These are phyloP conservation scores for Proliferodiscus dingleyae DNA, from an alignment of 2,329 filamentous ascomycete species.

Conservation along the genomic window DNA sequence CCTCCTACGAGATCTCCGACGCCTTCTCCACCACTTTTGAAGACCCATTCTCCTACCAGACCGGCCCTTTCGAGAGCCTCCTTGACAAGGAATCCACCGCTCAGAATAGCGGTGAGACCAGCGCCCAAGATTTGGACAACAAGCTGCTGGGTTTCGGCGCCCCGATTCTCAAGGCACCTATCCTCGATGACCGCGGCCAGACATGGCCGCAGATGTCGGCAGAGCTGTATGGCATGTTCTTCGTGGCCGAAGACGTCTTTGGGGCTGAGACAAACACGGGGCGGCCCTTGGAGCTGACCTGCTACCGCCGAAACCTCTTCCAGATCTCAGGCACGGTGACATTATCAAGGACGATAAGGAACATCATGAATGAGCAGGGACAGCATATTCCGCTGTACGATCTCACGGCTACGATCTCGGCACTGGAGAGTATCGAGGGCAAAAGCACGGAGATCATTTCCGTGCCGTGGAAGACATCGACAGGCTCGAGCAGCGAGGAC, in stretches of 20 bases:
- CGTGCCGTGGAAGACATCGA: constrained; percentile 80
- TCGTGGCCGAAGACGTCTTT: constrained; percentile 78
- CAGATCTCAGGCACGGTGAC: constrained; percentile 87
- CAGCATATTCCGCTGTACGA: constrained; percentile 73
- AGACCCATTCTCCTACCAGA: constrained; percentile 57
- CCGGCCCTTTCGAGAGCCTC: constrained; percentile 37
- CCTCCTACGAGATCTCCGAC: constrained; percentile 56
- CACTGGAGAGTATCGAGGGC: constrained; percentile 86
- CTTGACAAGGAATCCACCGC: constrained; percentile 28
- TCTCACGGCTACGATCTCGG: constrained; percentile 75
- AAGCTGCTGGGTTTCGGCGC: constrained; percentile 72
- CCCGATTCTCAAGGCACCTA: constrained; percentile 52
- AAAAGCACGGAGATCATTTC: constrained; percentile 92
- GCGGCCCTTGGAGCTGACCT: constrained; percentile 77
- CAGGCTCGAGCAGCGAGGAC: constrained; percentile 25
- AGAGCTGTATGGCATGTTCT: constrained; percentile 85
- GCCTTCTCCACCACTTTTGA: constrained; percentile 60
- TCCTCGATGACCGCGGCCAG: constrained; percentile 62
- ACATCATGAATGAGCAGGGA: constrained; percentile 72
- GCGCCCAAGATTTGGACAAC: constrained; percentile 50
- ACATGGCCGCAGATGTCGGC: constrained; percentile 64
- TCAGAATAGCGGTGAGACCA: constrained; percentile 14
- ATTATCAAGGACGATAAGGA: constrained; percentile 65
- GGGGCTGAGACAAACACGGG: constrained; percentile 38
- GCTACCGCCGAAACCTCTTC: constrained; percentile 91